A percentile compares a stretch with the other conserved stretches of the same genome.
Evolutionary conservation across 768 basidiomycete species (phyloP).

Genomic region (Mycena belliarum): DNA sequence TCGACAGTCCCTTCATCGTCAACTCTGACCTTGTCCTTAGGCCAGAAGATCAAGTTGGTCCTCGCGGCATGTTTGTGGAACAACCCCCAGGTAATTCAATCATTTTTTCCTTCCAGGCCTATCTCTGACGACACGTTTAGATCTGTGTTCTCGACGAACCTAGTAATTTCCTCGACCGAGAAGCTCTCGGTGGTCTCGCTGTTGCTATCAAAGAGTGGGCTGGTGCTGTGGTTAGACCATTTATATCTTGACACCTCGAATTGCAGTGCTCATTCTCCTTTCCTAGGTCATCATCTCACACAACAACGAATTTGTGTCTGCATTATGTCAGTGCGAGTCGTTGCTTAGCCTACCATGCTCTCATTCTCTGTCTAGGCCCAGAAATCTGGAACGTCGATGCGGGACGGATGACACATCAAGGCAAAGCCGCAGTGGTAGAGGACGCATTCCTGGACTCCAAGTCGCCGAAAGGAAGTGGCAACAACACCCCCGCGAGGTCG

Average conservation of each 20-base stretch:
- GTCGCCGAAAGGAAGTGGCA: slow-evolving; percentile 68
- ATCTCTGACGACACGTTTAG: slow-evolving; percentile 29
- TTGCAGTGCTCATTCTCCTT: slow-evolving; percentile 18
- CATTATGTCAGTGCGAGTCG: slow-evolving; percentile 59
- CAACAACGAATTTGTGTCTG: slow-evolving; percentile 85
- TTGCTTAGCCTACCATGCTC: slow-evolving; percentile 6
- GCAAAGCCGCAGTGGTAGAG: slow-evolving; percentile 84
- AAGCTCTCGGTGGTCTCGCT: slow-evolving; percentile 91
- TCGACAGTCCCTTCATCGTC: slow-evolving; percentile 9
- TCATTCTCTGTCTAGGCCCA: slow-evolving; percentile 51
- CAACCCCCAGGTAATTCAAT: slow-evolving; percentile 74
- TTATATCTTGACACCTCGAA: slow-evolving; percentile 16
- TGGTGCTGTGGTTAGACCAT: slow-evolving; percentile 72
- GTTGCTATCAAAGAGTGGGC: slow-evolving; percentile 95
- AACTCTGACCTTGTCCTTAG: slow-evolving; percentile 36
- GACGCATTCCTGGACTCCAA: slow-evolving; percentile 76
- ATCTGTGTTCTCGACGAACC: slow-evolving; percentile 86
- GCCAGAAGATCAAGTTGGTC: slow-evolving; percentile 96
- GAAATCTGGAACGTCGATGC: slow-evolving; percentile 95
- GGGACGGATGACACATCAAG: slow-evolving; percentile 84
- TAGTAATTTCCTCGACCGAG: slow-evolving; percentile 96
- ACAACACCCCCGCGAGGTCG: slow-evolving; percentile 72
- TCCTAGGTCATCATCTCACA: slow-evolving; percentile 91
- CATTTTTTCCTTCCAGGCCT: no score
- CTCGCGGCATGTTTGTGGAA: slow-evolving; percentile 96